Conservation (phyloP, 306 rosid species). For the Luffa acutangula region DNA sequence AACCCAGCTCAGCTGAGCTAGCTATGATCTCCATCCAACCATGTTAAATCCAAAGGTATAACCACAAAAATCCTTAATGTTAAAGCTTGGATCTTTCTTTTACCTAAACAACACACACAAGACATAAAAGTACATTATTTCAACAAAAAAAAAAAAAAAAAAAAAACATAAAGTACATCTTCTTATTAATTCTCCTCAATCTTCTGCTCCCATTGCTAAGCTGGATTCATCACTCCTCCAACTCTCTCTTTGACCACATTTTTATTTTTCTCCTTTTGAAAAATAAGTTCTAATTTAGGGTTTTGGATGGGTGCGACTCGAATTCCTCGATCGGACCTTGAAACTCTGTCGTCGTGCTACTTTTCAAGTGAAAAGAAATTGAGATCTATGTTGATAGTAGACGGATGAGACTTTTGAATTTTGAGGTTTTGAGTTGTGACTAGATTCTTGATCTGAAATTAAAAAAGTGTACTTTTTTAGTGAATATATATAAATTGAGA, state of each 20-base stretch:
- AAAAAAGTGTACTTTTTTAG: too few relatives aligned
- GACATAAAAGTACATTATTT: background rate
- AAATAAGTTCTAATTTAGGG: background rate
- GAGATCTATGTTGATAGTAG: too few relatives aligned
- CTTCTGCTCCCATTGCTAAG: background rate
- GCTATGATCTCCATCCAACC: background rate
- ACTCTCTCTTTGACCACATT: background rate
- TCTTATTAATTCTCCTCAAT: background rate
- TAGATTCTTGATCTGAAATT: too few relatives aligned
- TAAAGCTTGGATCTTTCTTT: background rate
- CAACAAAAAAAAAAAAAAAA: too few relatives aligned
- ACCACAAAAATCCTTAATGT: background rate
- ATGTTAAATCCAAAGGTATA: slow-evolving; percentile 1
- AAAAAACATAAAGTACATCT: background rate
- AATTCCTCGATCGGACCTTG: background rate
- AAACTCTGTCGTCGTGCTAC: background rate
- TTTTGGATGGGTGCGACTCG: background rate
- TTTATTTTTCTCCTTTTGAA: too few relatives aligned
- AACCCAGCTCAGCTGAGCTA: background rate
- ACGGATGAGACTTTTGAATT: too few relatives aligned
- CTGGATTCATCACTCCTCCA: background rate
- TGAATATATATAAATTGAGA: too few relatives aligned
- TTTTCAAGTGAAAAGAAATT: too few relatives aligned
- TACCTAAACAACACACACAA: background rate
- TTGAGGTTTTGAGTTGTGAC: too few relatives aligned